phyloP scores from a whole-genome alignment of 2,329 filamentous ascomycete genomes.

The Penicillium janthinellum region DNA sequence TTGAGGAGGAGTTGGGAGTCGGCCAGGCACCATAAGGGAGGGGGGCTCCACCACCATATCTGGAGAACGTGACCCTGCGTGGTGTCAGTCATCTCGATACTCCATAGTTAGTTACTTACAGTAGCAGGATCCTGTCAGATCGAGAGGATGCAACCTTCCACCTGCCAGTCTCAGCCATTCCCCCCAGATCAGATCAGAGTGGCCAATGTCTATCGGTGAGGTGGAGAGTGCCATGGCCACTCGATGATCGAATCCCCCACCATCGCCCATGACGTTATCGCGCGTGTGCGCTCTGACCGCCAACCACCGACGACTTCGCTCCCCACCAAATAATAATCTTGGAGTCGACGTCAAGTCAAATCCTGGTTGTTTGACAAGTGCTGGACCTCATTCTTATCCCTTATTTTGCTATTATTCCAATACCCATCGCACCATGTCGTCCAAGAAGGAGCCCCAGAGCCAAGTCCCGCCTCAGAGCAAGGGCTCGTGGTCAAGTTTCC shows the following conservation, averaged over 20 bases:
- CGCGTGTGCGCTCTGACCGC: constrained; percentile 25
- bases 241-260: background rate
- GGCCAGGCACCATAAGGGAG: background rate
- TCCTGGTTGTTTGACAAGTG: constrained; percentile 1
- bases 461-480: constrained; percentile 46
- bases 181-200: too few species aligned
- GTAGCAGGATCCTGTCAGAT: background rate
- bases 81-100: background rate
- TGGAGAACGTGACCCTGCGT: background rate
- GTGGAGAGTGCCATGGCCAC: background rate
- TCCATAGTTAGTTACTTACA: background rate
- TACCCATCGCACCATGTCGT: constrained; percentile 27
- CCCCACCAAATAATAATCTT: constrained; percentile 8
- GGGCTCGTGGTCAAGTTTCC: constrained; percentile 51
- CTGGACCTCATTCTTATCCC: background rate
- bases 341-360: constrained; percentile 2
- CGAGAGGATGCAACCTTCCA: background rate
- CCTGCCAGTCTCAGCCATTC: background rate
- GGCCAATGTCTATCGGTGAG: background rate
- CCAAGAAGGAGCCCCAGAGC: constrained; percentile 44
- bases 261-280: constrained; percentile 26
- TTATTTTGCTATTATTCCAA: background rate
- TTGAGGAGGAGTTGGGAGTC: background rate
- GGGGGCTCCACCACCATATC: background rate
- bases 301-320: constrained; percentile 16